Percentiles rank a stretch among this genome's conserved stretches.
Evolutionary conservation across 371 early-diverging fungal genomes (phyloP).

Genomic region (Coemansia sp.): DNA sequence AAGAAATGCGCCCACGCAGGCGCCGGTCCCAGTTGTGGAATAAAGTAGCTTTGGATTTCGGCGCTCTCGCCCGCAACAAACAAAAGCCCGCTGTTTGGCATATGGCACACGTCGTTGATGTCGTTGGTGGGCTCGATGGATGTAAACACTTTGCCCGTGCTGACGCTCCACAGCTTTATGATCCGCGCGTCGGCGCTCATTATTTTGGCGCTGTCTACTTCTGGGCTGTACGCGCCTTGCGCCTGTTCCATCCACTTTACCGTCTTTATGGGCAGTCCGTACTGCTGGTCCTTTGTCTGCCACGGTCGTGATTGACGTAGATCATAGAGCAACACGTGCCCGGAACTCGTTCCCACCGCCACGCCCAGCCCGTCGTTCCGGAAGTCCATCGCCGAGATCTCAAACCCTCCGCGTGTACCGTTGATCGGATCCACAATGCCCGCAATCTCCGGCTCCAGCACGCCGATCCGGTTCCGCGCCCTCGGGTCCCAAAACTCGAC

Average conservation of each 20-base stretch:
- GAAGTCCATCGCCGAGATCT: slow-evolving; percentile 79
- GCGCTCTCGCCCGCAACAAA: slow-evolving; percentile 94
- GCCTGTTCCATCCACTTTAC: slow-evolving; percentile 77
- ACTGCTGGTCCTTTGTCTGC: slow-evolving; percentile 92
- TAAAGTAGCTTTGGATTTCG: slow-evolving; percentile 91
- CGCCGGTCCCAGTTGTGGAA: slow-evolving; percentile 92
- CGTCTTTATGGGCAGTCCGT: slow-evolving; percentile 93
- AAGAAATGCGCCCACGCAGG: slow-evolving; percentile 96
- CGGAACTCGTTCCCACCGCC: slow-evolving; percentile 89
- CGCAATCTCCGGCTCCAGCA: slow-evolving; percentile 56
- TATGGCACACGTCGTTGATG: slow-evolving; percentile 91
- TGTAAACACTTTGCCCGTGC: slow-evolving; percentile 79
- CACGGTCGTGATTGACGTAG: slow-evolving; percentile 83
- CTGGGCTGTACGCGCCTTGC: slow-evolving; percentile 54
- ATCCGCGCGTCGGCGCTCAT: slow-evolving; percentile 88
- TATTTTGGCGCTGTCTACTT: slow-evolving; percentile 64
- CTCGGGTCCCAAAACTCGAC: slow-evolving; percentile 96
- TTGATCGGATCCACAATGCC: not conserved
- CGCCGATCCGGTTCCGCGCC: slow-evolving; percentile 72
- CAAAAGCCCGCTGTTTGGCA: slow-evolving; percentile 85
- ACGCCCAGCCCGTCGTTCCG: slow-evolving; percentile 84
- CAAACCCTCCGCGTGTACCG: slow-evolving; percentile 53
- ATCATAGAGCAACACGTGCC: slow-evolving; percentile 93
- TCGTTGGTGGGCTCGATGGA: slow-evolving; percentile 88
- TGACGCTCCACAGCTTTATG: slow-evolving; percentile 86